Evolutionary conservation across 805 yeast genomes (phyloP).

Genomic region (Nakazawaea siamensis): DNA sequence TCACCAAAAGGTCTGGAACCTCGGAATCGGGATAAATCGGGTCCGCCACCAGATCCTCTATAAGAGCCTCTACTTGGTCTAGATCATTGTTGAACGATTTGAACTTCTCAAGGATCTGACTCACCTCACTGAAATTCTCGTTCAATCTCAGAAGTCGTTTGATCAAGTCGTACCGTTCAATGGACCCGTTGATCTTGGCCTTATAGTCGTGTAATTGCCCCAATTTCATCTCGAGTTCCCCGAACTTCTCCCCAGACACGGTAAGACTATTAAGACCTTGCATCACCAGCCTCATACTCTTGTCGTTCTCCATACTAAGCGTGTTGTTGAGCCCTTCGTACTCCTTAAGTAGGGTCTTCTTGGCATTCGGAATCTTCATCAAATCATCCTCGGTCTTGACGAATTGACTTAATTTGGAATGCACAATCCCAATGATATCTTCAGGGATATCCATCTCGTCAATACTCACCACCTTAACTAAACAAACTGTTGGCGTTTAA

Average conservation of each 20-base stretch:
- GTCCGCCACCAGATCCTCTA: conserved; percentile 39
- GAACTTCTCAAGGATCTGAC: conserved; percentile 56
- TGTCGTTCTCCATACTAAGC: conserved; percentile 59
- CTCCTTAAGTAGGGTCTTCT: conserved; percentile 55
- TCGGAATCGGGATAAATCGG: conserved; percentile 34
- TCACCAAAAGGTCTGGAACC: conserved; percentile 48
- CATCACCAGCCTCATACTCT: conserved; percentile 50
- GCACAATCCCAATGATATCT: conserved; percentile 9
- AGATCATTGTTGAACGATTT: conserved; percentile 44
- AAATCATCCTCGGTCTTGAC: conserved; percentile 34
- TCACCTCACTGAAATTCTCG: conserved; percentile 65
- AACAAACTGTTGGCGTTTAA: no score
- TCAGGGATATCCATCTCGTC: no score
- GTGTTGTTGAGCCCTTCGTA: conserved; percentile 71
- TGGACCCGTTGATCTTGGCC: conserved; percentile 41
- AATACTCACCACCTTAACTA: no score
- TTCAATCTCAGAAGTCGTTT: conserved; percentile 59
- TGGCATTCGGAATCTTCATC: conserved; percentile 41
- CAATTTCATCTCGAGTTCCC: conserved; percentile 10
- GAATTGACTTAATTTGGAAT: conserved; percentile 17
- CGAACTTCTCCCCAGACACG: conserved; percentile 36
- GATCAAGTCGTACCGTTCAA: conserved; percentile 61
- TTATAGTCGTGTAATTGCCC: conserved; percentile 35
- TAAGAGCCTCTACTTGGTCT: conserved; percentile 39
- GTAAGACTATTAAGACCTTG: conserved; percentile 30